Evolutionary conservation across 1,139 yeast genomes (phyloP).

Genomic region (Protomyces pachydermus): DNA sequence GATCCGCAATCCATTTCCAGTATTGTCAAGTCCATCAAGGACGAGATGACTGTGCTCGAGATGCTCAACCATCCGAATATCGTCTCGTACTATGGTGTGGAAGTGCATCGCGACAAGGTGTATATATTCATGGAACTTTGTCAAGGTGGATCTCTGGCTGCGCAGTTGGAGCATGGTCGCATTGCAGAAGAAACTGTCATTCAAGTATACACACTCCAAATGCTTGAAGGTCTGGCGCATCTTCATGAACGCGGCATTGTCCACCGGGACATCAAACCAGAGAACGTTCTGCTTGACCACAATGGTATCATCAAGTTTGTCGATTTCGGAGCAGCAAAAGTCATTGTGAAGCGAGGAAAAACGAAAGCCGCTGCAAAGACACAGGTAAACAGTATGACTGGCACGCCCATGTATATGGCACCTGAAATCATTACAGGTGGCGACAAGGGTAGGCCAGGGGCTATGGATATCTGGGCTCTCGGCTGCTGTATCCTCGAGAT

Average conservation of each 20-base stretch:
- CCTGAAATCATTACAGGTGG: conserved; percentile 92
- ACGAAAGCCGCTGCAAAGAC: conserved; percentile 37
- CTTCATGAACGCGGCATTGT: conserved; percentile 94
- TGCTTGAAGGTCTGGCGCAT: conserved; percentile 93
- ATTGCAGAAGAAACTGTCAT: conserved; percentile 93
- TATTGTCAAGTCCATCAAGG: conserved; percentile 82
- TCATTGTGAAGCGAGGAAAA: conserved; percentile 55
- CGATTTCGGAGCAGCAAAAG: conserved; percentile 83
- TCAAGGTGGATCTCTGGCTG: conserved; percentile 90
- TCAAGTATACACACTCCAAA: conserved; percentile 83
- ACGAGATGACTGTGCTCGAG: conserved; percentile 94
- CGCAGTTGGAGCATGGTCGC: conserved; percentile 78
- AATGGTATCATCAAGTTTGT: conserved; percentile 67
- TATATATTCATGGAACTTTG: conserved; percentile 97
- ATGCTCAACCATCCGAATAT: conserved; percentile 93
- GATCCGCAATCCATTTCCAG: conserved; percentile 81
- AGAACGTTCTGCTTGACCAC: conserved; percentile 72
- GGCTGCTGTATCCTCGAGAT: conserved; percentile 96
- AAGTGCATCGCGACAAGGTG: conserved; percentile 92
- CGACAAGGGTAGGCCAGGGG: conserved; percentile 60
- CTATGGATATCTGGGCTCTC: conserved; percentile 60
- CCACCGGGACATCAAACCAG: conserved; percentile 95
- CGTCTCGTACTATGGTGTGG: conserved; percentile 94
- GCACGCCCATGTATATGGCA: conserved; percentile 99
- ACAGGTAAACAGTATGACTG: conserved; percentile 59